Percentiles rank a stretch among this genome's conserved stretches.
Conservation (phyloP, 352 stramenopile species). For the Globisporangium ultimum region DNA sequence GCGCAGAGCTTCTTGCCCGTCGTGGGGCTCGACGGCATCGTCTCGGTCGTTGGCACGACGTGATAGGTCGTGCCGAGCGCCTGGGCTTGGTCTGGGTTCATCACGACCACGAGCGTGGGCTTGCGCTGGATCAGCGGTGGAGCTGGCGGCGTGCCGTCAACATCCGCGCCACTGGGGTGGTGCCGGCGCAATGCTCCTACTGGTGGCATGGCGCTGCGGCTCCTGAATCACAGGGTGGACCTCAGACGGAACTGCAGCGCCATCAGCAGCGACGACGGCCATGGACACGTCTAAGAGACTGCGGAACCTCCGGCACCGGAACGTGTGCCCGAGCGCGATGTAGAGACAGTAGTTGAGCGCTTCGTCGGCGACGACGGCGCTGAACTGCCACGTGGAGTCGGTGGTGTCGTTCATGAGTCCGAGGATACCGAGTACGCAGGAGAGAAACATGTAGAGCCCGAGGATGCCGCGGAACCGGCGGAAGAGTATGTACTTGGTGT, state of each 20-base stretch:
- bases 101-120: slow-evolving; percentile 29
- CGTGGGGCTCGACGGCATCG: neutral
- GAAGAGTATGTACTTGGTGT: slow-evolving; percentile 67
- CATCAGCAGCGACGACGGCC: neutral
- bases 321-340: slow-evolving; percentile 45
- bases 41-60: neutral
- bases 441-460: slow-evolving; percentile 49
- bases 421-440: slow-evolving; percentile 40
- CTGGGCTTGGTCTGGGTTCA: slow-evolving; percentile 39
- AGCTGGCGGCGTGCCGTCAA: neutral
- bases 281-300: slow-evolving; percentile 31
- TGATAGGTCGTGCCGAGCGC: slow-evolving; percentile 26
- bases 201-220: neutral
- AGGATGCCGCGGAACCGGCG: slow-evolving; percentile 43
- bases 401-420: slow-evolving; percentile 38
- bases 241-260: neutral
- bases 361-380: slow-evolving; percentile 31
- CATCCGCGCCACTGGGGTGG: too few species aligned
- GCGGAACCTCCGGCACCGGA: slow-evolving; percentile 54
- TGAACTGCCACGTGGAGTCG: slow-evolving; percentile 31
- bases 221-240: too few species aligned
- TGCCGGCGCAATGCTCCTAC: slow-evolving; percentile 1
- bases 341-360: slow-evolving; percentile 40
- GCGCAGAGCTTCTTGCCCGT: neutral
- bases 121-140: slow-evolving; percentile 3